Evolutionary conservation across 192 early-diverging fungal genomes (phyloP).

Genomic region (Coemansia sp.): DNA sequence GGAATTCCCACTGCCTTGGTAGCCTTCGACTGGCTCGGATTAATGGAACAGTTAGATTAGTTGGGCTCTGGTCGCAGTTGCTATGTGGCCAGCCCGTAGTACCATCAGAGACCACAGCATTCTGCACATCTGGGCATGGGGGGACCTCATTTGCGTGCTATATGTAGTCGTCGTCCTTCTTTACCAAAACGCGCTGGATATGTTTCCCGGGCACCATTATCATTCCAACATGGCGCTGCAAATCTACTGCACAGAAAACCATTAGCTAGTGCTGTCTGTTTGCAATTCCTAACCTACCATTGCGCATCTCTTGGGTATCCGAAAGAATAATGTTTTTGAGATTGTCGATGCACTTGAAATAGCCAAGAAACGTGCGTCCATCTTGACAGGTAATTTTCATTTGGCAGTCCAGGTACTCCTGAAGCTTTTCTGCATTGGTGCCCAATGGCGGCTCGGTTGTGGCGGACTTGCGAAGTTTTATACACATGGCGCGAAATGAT

Average conservation of each 20-base stretch:
- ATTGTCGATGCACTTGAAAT: conserved; percentile 44
- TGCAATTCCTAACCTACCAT: conserved; percentile 17
- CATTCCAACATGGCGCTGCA: conserved; percentile 45
- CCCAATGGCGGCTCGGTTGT: background rate
- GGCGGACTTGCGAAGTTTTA: too few species aligned
- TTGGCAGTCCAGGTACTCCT: conserved; percentile 33
- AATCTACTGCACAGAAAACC: conserved; percentile 15
- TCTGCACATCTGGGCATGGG: too few species aligned
- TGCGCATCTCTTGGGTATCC: conserved; percentile 28
- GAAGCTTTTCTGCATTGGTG: conserved; percentile 13
- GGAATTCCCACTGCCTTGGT: too few species aligned
- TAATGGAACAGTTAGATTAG: too few species aligned
- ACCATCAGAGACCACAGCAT: too few species aligned
- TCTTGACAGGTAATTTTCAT: conserved; percentile 35
- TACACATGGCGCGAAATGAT: too few species aligned
- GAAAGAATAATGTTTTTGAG: conserved; percentile 38
- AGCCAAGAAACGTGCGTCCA: conserved; percentile 30
- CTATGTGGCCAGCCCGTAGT: too few species aligned
- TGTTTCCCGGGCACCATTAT: conserved; percentile 49
- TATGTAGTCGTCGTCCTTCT: conserved; percentile 11
- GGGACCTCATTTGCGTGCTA: too few species aligned
- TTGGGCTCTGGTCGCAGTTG: too few species aligned
- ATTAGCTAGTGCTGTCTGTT: background rate
- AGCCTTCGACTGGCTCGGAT: too few species aligned
- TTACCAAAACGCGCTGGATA: conserved; percentile 31